These are phyloP conservation scores for Panellus pusillus DNA, from an alignment of 768 basidiomycete genomes.

Conservation along the genomic window DNA sequence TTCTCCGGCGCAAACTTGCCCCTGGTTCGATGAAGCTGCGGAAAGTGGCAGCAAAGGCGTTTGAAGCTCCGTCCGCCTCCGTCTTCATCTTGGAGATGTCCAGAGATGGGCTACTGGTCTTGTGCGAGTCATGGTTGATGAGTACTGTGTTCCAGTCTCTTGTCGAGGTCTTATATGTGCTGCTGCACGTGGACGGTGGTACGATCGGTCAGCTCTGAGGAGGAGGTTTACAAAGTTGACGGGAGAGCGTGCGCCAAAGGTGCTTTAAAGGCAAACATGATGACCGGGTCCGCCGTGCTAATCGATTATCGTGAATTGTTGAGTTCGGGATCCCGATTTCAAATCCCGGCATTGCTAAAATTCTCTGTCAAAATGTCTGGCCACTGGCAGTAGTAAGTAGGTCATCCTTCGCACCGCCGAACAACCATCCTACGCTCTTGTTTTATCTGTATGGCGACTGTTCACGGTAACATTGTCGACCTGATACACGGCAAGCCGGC, in stretches of 20 bases:
- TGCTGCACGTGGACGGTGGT: too few species aligned
- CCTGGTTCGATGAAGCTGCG: constrained; percentile 45
- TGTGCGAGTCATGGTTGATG: constrained; percentile 1
- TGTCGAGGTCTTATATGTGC: too few species aligned
- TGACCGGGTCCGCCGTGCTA: too few species aligned
- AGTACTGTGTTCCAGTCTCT: neutral
- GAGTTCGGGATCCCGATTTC: too few species aligned
- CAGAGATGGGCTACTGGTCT: constrained; percentile 19
- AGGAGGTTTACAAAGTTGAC: too few species aligned
- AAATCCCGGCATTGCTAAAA: too few species aligned
- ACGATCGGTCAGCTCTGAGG: too few species aligned
- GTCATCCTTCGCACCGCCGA: constrained; percentile 22
- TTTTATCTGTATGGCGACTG: constrained; percentile 24
- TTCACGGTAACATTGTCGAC: constrained; percentile 20
- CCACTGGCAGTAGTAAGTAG: too few species aligned
- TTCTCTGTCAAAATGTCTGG: too few species aligned
- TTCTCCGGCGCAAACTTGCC: constrained; percentile 62
- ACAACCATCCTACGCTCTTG: constrained; percentile 23
- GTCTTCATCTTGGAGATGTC: constrained; percentile 48
- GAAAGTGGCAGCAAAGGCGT: constrained; percentile 45
- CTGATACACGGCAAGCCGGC: constrained; percentile 17
- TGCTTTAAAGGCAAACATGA: too few species aligned
- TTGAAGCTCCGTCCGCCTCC: constrained; percentile 55
- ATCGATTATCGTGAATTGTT: too few species aligned
- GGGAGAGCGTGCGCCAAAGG: too few species aligned